Evolutionary conservation across 192 early-diverging fungal genomes (phyloP).

Genomic region (Haplosporangium gracile): DNA sequence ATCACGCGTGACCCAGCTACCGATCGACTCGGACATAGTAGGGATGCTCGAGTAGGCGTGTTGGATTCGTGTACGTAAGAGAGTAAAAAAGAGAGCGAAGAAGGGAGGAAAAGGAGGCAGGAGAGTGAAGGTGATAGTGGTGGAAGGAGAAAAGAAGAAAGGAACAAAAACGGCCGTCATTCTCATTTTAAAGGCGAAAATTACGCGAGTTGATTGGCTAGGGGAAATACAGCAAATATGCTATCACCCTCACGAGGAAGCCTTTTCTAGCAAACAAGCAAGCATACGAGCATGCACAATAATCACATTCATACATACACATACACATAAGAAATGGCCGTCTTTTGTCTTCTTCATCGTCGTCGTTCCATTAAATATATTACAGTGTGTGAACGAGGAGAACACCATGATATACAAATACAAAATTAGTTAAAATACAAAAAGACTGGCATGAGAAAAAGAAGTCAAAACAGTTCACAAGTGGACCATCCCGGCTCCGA

Average conservation of each 20-base stretch:
- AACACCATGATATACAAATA: conserved; percentile 15
- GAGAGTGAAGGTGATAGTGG: background rate
- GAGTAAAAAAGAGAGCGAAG: background rate
- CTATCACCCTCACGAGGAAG: background rate
- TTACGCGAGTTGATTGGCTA: background rate
- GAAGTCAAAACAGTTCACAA: background rate
- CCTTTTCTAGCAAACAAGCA: background rate
- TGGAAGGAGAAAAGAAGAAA: background rate
- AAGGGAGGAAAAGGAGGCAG: background rate
- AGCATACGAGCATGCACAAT: background rate
- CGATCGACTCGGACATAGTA: conserved; percentile 17
- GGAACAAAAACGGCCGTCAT: background rate
- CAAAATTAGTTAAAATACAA: background rate
- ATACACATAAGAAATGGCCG: background rate
- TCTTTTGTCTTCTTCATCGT: background rate
- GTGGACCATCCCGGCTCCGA: background rate
- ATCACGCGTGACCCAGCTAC: conserved; percentile 30
- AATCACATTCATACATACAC: background rate
- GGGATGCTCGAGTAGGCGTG: background rate
- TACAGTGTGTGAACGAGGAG: conserved; percentile 40
- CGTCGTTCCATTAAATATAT: conserved; percentile 4
- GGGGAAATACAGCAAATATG: background rate
- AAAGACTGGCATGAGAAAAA: conserved; percentile 35
- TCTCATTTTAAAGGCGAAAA: background rate
- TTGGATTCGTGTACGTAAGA: background rate